Percentiles rank a stretch among this genome's conserved stretches.
These are phyloP conservation scores for Naegleria gruberi DNA, from an alignment of 208 protist genomes.

Conservation along the genomic window DNA sequence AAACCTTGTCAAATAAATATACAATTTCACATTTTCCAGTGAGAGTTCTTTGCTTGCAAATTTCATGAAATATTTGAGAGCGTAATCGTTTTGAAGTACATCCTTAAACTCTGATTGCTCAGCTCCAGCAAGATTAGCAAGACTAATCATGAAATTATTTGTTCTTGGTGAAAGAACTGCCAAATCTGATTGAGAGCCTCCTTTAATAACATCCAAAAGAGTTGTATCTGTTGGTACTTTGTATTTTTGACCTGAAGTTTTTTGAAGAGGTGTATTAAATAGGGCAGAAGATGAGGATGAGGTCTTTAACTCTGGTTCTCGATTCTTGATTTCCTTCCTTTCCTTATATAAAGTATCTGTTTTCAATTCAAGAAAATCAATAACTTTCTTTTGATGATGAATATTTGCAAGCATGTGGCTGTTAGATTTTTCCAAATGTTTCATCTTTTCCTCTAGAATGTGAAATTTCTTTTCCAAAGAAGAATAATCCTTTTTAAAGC, in stretches of 20 bases:
- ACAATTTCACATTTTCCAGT: background rate
- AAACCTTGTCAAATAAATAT: background rate
- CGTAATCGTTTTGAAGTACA: background rate
- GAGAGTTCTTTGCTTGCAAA: background rate
- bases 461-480: background rate
- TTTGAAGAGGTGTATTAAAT: no score
- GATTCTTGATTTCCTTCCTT: no score
- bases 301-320: background rate
- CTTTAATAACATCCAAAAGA: no score
- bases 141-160: background rate
- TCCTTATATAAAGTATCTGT: background rate
- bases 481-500: background rate
- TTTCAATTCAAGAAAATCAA: background rate
- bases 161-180: background rate
- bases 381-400: background rate
- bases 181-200: background rate
- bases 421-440: background rate
- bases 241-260: background rate
- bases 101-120: background rate
- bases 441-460: background rate
- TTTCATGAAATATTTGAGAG: background rate
- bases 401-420: background rate
- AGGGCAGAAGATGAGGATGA: no score
- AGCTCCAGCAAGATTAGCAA: background rate
- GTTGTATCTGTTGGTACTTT: background rate